Evolutionary conservation across 352 stramenopile species (phyloP).

Genomic region (Phytophthora sansomeana): DNA sequence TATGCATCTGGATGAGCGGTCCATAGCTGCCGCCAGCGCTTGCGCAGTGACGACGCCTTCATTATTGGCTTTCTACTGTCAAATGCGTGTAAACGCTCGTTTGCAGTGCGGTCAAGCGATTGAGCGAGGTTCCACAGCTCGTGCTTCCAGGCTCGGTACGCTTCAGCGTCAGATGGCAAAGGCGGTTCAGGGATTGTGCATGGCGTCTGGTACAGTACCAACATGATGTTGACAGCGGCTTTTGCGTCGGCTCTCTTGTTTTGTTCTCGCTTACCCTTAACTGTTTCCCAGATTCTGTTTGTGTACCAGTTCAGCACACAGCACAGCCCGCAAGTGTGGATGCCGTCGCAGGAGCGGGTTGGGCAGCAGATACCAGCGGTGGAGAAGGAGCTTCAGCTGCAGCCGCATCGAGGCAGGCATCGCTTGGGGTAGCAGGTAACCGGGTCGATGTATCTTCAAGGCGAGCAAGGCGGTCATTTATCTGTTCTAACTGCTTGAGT

Average conservation of each 20-base stretch:
- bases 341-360: no score
- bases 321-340: background rate
- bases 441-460: no score
- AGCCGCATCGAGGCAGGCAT: no score
- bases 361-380: no score
- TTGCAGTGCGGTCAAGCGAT: background rate
- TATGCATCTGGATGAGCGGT: background rate
- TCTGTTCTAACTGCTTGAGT: no score
- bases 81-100: background rate
- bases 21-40: background rate
- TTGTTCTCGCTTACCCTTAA: no score
- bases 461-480: no score
- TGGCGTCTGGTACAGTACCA: background rate
- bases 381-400: background rate
- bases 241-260: slow-evolving; percentile 1
- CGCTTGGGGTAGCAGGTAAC: no score
- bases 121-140: background rate
- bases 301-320: slow-evolving; percentile 13
- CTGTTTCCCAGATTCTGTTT: background rate
- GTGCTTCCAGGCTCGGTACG: background rate
- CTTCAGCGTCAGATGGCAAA: background rate
- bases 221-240: background rate
- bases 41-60: background rate
- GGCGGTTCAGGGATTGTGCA: background rate
- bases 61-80: background rate